A percentile compares a stretch with the other conserved stretches of the same genome.
Evolutionary conservation across 2,329 filamentous ascomycete species (phyloP).

Genomic region (Botrytis galanthina): DNA sequence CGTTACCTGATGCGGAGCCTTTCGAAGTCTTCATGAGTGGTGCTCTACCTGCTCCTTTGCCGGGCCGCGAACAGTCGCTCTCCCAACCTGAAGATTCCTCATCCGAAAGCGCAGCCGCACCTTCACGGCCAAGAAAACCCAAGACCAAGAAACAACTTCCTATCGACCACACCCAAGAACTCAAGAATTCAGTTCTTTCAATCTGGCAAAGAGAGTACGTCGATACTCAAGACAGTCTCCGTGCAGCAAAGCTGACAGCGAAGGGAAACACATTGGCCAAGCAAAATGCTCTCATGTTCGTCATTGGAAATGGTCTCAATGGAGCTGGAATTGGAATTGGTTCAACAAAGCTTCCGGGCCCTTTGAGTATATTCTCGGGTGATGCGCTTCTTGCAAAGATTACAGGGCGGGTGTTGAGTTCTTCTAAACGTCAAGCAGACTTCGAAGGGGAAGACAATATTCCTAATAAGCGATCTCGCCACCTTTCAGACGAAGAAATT

Average conservation of each 20-base stretch:
- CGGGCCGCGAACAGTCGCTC: constrained; percentile 26
- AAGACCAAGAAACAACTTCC: constrained; percentile 43
- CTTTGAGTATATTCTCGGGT: constrained; percentile 59
- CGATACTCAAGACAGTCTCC: constrained; percentile 55
- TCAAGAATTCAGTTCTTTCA: constrained; percentile 55
- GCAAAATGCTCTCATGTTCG: constrained; percentile 61
- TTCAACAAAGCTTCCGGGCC: constrained; percentile 41
- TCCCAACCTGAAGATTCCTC: constrained; percentile 35
- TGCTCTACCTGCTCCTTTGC: constrained; percentile 29
- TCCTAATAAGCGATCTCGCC: neutral
- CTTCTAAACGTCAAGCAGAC: neutral
- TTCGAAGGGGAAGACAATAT: neutral
- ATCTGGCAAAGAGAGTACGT: constrained; percentile 59
- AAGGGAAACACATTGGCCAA: constrained; percentile 50
- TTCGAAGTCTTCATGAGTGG: constrained; percentile 32
- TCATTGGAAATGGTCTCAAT: constrained; percentile 56
- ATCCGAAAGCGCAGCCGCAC: constrained; percentile 43
- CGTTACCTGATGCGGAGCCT: constrained; percentile 36
- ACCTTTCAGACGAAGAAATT: constrained; percentile 35
- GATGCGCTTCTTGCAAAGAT: constrained; percentile 47
- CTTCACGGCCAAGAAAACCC: constrained; percentile 37
- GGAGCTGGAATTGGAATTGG: constrained; percentile 50
- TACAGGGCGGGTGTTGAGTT: neutral
- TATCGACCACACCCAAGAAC: constrained; percentile 49
- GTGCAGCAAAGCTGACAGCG: constrained; percentile 45